These are phyloP conservation scores for Starmerella ratchasimensis DNA, from an alignment of 805 yeast species.

Conservation along the genomic window DNA sequence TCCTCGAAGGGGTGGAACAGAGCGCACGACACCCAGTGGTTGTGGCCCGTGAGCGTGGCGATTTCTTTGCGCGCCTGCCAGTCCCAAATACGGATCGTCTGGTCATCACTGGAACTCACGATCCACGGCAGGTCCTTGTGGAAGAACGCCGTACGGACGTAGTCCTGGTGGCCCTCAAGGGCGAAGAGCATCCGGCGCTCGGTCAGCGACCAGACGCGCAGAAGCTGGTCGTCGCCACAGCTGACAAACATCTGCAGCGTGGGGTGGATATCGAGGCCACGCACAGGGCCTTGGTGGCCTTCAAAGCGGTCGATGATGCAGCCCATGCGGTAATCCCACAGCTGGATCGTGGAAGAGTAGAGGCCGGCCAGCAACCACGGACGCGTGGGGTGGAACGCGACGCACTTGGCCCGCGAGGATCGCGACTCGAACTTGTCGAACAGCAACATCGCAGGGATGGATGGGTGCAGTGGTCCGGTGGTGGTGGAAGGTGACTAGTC, in stretches of 20 bases:
- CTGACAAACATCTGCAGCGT: slow-evolving; percentile 95
- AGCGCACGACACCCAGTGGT: slow-evolving; percentile 96
- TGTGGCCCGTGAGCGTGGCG: slow-evolving; percentile 95
- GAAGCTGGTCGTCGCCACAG: slow-evolving; percentile 92
- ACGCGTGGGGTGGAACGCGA: slow-evolving; percentile 88
- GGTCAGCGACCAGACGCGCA: slow-evolving; percentile 83
- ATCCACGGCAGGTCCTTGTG: slow-evolving; percentile 97
- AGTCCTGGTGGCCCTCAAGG: slow-evolving; percentile 85
- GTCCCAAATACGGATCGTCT: slow-evolving; percentile 97
- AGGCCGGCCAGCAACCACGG: slow-evolving; percentile 95
- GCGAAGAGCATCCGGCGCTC: slow-evolving; percentile 87
- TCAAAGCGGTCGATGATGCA: slow-evolving; percentile 90
- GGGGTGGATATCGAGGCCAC: slow-evolving; percentile 92
- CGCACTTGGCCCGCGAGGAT: slow-evolving; percentile 93
- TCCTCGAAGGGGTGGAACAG: slow-evolving; percentile 95
- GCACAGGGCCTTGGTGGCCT: slow-evolving; percentile 97
- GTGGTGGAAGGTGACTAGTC: background rate
- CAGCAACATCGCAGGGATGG: slow-evolving; percentile 15
- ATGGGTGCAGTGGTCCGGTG: background rate
- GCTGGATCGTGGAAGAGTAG: slow-evolving; percentile 94
- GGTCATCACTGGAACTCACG: slow-evolving; percentile 91
- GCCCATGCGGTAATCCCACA: slow-evolving; percentile 99
- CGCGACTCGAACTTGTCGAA: slow-evolving; percentile 73
- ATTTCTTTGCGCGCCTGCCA: slow-evolving; percentile 98
- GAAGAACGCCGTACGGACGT: slow-evolving; percentile 84